Conservation (phyloP, 2,329 filamentous ascomycete species). For the Penicillium frequentans region DNA sequence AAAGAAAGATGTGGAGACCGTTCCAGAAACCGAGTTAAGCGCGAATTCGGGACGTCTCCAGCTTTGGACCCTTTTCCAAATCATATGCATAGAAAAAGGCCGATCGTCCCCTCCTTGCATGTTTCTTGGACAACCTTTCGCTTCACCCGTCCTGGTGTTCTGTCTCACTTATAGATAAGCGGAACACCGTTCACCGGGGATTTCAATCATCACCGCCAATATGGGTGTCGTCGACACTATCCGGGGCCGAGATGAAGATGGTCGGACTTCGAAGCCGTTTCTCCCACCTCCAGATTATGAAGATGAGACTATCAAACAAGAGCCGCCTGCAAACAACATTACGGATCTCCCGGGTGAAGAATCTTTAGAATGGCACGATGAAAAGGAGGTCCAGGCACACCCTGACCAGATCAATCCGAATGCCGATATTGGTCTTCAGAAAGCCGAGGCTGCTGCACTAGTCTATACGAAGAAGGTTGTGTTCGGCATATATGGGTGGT, state of each 20-base stretch:
- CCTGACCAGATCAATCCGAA: conserved; percentile 25
- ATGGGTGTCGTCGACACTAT: conserved; percentile 4
- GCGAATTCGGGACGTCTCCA: neutral
- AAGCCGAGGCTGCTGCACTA: conserved; percentile 15
- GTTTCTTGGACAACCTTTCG: neutral
- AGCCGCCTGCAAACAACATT: neutral
- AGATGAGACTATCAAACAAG: neutral
- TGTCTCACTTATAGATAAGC: neutral
- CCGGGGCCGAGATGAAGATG: neutral
- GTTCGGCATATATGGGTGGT: conserved; percentile 34
- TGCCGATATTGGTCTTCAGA: conserved; percentile 13
- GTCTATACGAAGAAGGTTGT: conserved; percentile 26
- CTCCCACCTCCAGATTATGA: neutral
- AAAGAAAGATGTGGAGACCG: neutral
- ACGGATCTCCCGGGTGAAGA: neutral
- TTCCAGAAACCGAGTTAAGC: conserved; percentile 7
- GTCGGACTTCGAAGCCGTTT: neutral
- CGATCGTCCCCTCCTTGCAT: neutral
- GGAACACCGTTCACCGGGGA: neutral
- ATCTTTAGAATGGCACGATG: conserved; percentile 4
- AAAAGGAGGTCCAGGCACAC: conserved; percentile 13
- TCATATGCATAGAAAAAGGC: conserved; percentile 7
- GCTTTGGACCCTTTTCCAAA: neutral
- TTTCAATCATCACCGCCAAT: neutral
- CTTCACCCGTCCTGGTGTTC: neutral